phyloP scores from a whole-genome alignment of 176 grass and related monocot genomes.

The Triticum timopheevii region DNA sequence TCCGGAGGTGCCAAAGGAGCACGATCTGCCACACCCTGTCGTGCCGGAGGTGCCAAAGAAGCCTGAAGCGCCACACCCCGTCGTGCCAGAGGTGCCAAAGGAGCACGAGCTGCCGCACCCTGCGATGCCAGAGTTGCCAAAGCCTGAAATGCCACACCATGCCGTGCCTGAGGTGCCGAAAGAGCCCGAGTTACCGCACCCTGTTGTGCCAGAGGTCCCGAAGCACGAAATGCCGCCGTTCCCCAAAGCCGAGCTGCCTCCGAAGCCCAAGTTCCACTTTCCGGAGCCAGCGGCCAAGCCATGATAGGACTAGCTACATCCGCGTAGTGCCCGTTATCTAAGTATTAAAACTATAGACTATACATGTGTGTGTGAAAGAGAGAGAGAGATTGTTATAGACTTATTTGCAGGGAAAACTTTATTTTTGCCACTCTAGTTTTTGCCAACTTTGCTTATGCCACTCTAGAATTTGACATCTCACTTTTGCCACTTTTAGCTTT shows the following conservation, averaged over 20 bases:
- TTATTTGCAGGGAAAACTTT: too few species aligned
- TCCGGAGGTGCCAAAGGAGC: not conserved
- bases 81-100: not conserved
- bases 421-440: too few species aligned
- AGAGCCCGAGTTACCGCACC: too few species aligned
- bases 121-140: too few species aligned
- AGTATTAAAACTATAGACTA: too few species aligned
- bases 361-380: too few species aligned
- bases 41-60: not conserved
- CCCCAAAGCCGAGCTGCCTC: constrained; percentile 4
- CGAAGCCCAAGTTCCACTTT: constrained; percentile 18
- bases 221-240: constrained; percentile 4
- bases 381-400: too few species aligned
- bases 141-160: too few species aligned
- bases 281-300: not conserved
- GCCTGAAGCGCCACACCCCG: not conserved
- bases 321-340: not conserved
- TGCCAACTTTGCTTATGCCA: too few species aligned
- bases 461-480: too few species aligned
- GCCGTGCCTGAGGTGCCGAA: too few species aligned
- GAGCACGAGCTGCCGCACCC: not conserved
- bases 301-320: not conserved
- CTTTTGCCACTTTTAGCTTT: too few species aligned
- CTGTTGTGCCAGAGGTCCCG: not conserved
- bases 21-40: not conserved